Evolutionary conservation across 345 rosid species (phyloP).

Genomic region (Erysimum cheiranthoides): DNA sequence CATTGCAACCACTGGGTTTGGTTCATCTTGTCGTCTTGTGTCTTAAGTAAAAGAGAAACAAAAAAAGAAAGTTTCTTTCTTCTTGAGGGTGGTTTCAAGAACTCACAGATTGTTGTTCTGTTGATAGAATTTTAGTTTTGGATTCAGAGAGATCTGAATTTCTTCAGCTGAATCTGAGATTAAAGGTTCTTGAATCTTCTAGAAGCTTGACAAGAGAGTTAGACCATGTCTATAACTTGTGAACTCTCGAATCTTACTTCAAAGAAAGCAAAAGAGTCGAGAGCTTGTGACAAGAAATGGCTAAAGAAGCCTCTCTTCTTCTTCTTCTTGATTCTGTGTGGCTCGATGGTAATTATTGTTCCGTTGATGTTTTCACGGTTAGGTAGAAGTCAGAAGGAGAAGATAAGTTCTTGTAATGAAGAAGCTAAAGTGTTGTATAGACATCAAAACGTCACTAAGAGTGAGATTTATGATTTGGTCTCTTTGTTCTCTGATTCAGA

Average conservation of each 20-base stretch:
- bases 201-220: conserved; percentile 37
- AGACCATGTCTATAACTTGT: conserved; percentile 61
- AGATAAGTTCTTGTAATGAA: conserved; percentile 52
- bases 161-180: conserved; percentile 41
- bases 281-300: conserved; percentile 48
- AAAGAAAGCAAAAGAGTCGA: conserved; percentile 55
- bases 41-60: conserved; percentile 47
- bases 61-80: conserved; percentile 3
- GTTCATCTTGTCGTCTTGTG: conserved; percentile 54
- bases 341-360: conserved; percentile 45
- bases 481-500: conserved; percentile 67
- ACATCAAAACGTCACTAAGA: conserved; percentile 68
- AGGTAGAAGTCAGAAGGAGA: conserved; percentile 31
- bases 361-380: conserved; percentile 51
- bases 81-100: conserved; percentile 25
- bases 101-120: conserved; percentile 30
- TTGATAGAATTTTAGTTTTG: conserved; percentile 31
- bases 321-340: conserved; percentile 49
- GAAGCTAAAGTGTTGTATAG: conserved; percentile 53
- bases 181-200: conserved; percentile 41
- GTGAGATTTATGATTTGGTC: conserved; percentile 66
- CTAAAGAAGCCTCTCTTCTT: conserved; percentile 49
- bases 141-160: conserved; percentile 34
- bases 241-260: conserved; percentile 54
- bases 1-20: conserved; percentile 52